phyloP scores from a whole-genome alignment of 441 rosid species.

The Populus hybrid region DNA sequence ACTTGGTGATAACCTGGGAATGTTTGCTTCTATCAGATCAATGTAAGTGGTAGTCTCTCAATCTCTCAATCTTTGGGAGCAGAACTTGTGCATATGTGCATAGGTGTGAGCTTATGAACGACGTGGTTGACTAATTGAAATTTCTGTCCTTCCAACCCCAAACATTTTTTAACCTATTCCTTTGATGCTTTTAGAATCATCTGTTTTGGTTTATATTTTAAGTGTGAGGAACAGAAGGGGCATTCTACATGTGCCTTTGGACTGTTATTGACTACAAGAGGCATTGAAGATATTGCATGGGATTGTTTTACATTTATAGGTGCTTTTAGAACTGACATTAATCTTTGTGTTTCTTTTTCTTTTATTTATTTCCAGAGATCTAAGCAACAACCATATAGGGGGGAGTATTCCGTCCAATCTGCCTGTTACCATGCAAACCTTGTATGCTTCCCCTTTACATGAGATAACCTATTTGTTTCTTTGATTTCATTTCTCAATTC shows the following conservation, averaged over 20 bases:
- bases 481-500: neutral
- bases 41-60: conserved; percentile 55
- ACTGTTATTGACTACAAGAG: neutral
- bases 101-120: neutral
- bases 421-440: conserved; percentile 63
- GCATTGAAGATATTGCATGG: neutral
- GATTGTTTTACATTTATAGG: neutral
- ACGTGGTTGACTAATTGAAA: neutral
- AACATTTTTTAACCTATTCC: neutral
- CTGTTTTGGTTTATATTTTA: neutral
- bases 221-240: neutral
- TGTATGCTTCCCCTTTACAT: conserved; percentile 45
- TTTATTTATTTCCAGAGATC: conserved; percentile 53
- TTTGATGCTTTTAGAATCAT: neutral
- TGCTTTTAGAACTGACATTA: conserved; percentile 6
- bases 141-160: neutral
- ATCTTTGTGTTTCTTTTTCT: conserved; percentile 15
- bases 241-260: neutral
- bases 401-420: conserved; percentile 73
- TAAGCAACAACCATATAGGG: conserved; percentile 88
- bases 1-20: conserved; percentile 63
- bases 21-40: conserved; percentile 62
- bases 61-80: neutral
- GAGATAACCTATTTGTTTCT: neutral
- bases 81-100: neutral